Evolutionary conservation across 208 protist genomes (phyloP).

Genomic region (Trichomonas vaginalis): DNA sequence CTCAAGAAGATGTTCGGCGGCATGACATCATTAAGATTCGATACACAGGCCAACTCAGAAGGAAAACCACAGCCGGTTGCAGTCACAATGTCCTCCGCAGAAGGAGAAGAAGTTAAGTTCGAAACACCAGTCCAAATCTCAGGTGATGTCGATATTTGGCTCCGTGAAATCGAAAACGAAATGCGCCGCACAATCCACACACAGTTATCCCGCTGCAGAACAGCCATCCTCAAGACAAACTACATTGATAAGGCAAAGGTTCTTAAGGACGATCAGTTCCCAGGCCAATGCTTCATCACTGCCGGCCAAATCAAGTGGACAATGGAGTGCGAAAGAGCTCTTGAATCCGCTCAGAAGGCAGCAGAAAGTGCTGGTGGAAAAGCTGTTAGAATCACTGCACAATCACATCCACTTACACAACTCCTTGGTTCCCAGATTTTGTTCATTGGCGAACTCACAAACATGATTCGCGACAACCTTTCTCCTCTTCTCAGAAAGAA

Average conservation of each 20-base stretch:
- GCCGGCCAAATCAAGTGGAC: conserved; percentile 78
- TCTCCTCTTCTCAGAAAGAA: conserved; percentile 71
- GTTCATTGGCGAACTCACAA: conserved; percentile 51
- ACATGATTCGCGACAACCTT: conserved; percentile 71
- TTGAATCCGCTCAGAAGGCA: conserved; percentile 55
- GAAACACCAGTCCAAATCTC: conserved; percentile 17
- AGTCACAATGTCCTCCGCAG: conserved; percentile 46
- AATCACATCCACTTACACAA: conserved; percentile 54
- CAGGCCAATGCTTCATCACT: conserved; percentile 61
- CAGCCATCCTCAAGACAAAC: conserved; percentile 57
- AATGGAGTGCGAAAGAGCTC: conserved; percentile 59
- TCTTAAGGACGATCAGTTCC: conserved; percentile 20
- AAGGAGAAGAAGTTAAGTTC: conserved; percentile 77
- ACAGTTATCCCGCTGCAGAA: conserved; percentile 43
- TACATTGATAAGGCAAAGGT: conserved; percentile 45
- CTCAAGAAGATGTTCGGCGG: conserved; percentile 81
- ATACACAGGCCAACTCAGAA: conserved; percentile 13
- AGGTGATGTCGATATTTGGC: conserved; percentile 81
- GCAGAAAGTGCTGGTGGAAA: conserved; percentile 53
- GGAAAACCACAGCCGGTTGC: conserved; percentile 31
- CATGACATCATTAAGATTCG: conserved; percentile 33
- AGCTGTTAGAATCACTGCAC: background rate
- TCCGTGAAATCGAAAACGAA: conserved; percentile 73
- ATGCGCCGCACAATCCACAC: conserved; percentile 63
- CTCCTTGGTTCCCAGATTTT: background rate